Percentiles rank a stretch among this genome's conserved stretches.
phyloP scores from a whole-genome alignment of 2,329 filamentous ascomycete species.

The Xylaria sp. region DNA sequence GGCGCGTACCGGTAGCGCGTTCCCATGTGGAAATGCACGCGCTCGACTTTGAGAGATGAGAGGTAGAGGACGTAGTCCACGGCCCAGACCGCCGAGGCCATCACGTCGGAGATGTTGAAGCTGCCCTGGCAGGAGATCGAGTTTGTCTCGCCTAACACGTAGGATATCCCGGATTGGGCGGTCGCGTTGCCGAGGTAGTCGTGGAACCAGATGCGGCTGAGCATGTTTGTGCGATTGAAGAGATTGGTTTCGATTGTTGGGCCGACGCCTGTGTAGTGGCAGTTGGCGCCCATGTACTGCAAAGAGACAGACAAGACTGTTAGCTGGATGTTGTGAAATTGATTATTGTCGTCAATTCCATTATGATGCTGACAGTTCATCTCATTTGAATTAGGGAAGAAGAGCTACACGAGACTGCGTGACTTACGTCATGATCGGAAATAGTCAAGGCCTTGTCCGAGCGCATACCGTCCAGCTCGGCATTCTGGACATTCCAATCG shows the following conservation, averaged over 20 bases:
- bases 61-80: constrained; percentile 13
- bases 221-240: constrained; percentile 8
- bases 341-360: too few relatives aligned
- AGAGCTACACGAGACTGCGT: too few relatives aligned
- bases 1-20: constrained; percentile 11
- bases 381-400: neutral
- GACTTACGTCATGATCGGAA: constrained; percentile 10
- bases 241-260: constrained; percentile 8
- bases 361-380: neutral
- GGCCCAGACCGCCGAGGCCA: constrained; percentile 15
- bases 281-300: constrained; percentile 17
- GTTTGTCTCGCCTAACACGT: constrained; percentile 14
- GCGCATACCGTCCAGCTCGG: constrained; percentile 5
- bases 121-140: constrained; percentile 11
- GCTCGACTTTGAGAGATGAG: constrained; percentile 3
- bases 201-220: constrained; percentile 8
- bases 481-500: constrained; percentile 10
- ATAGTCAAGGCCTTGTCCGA: constrained; percentile 8
- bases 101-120: constrained; percentile 18
- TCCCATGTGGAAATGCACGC: constrained; percentile 16
- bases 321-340: too few relatives aligned
- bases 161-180: neutral
- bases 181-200: constrained; percentile 14
- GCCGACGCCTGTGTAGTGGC: constrained; percentile 7
- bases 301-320: neutral